Evolutionary conservation across 2,329 filamentous ascomycete species (phyloP).

Genomic region (Plenodomus lindquistii): DNA sequence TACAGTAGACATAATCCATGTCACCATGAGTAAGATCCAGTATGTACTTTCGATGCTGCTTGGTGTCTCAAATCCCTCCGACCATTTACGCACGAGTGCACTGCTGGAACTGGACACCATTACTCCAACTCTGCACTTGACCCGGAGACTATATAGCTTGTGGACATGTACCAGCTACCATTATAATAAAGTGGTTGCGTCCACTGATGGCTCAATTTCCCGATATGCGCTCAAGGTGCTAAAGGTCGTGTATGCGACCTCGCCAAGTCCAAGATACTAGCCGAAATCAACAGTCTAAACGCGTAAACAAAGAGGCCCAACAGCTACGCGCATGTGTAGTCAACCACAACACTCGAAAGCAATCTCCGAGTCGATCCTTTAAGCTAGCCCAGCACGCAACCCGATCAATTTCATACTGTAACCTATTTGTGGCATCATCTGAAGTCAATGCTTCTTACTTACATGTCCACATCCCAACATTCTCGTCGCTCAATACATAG

Average conservation of each 20-base stretch:
- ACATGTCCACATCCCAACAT: background rate
- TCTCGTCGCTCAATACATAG: background rate
- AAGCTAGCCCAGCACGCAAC: background rate
- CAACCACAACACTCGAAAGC: background rate
- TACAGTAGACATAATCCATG: background rate
- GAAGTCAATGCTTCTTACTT: background rate
- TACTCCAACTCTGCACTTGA: no score
- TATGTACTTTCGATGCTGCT: background rate
- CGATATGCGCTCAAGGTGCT: background rate
- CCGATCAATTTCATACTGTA: background rate
- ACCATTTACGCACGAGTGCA: background rate
- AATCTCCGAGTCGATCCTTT: slow-evolving; percentile 10
- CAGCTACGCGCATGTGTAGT: slow-evolving; percentile 2
- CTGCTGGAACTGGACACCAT: background rate
- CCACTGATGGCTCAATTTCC: background rate
- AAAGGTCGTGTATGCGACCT: background rate
- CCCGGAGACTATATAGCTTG: no score
- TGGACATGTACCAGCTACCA: background rate
- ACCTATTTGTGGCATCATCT: background rate
- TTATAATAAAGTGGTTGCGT: background rate
- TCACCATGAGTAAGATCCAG: background rate
- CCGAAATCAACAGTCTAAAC: background rate
- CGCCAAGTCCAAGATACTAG: background rate
- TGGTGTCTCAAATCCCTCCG: background rate
- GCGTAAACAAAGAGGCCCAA: slow-evolving; percentile 3